A percentile compares a stretch with the other conserved stretches of the same genome.
Evolutionary conservation across 2,329 filamentous ascomycete genomes (phyloP).

Genomic region (Aspergillus sp.): DNA sequence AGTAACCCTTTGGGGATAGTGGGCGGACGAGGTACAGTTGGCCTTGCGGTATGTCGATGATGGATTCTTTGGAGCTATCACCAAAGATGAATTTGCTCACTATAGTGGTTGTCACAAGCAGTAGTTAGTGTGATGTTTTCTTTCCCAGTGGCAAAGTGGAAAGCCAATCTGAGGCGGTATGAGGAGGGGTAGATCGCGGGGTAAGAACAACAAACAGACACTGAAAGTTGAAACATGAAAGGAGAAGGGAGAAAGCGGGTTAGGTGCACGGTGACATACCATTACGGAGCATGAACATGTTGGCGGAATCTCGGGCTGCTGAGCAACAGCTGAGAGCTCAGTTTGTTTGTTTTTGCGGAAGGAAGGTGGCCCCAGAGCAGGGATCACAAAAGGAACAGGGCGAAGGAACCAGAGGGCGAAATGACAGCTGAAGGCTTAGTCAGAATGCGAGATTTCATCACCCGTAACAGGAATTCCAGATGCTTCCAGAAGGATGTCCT

Average conservation of each 20-base stretch:
- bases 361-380: conserved; percentile 8
- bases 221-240: conserved; percentile 5
- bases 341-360: conserved; percentile 18
- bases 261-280: conserved; percentile 43
- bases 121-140: not conserved
- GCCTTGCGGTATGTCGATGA: conserved; percentile 92
- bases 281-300: conserved; percentile 60
- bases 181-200: conserved; percentile 23
- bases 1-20: conserved; percentile 93
- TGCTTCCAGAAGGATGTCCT: not conserved
- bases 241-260: not conserved
- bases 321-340: conserved; percentile 17
- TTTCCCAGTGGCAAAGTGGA: not conserved
- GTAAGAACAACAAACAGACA: conserved; percentile 8
- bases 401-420: not conserved
- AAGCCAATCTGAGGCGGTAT: not conserved
- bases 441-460: not conserved
- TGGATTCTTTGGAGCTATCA: conserved; percentile 83
- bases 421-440: not conserved
- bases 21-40: conserved; percentile 97
- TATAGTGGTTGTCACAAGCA: conserved; percentile 37
- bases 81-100: conserved; percentile 92
- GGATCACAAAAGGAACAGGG: conserved; percentile 1
- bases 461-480: not conserved
- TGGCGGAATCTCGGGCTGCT: conserved; percentile 28